A percentile compares a stretch with the other conserved stretches of the same genome.
phyloP scores from a whole-genome alignment of 305 asterid species.

The Plantago coronopus region DNA sequence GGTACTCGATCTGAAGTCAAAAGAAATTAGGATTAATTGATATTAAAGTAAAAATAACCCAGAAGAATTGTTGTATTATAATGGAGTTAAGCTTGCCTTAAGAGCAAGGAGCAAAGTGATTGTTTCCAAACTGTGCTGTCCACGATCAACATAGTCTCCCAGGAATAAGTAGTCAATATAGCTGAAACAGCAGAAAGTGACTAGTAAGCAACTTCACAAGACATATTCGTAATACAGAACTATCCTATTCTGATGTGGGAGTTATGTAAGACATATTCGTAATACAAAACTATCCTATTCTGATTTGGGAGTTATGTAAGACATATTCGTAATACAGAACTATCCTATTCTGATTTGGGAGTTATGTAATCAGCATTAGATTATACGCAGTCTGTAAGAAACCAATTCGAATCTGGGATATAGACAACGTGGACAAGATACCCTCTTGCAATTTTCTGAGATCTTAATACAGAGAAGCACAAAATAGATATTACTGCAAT shows the following conservation, averaged over 20 bases:
- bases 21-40: conserved; percentile 13
- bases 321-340: background rate
- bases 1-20: conserved; percentile 73
- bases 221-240: no score
- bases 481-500: no score
- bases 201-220: conserved; percentile 16
- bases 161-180: conserved; percentile 94
- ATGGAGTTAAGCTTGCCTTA: conserved; percentile 52
- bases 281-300: no score
- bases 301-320: no score
- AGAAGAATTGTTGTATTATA: background rate
- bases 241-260: no score
- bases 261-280: no score
- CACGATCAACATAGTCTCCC: conserved; percentile 99
- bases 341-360: background rate
- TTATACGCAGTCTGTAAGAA: conserved; percentile 6
- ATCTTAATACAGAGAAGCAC: background rate
- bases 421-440: background rate
- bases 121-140: conserved; percentile 99
- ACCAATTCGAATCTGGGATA: no score
- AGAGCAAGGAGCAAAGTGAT: conserved; percentile 95
- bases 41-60: no score
- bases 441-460: background rate
- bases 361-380: conserved; percentile 3
- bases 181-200: conserved; percentile 48